Percentiles rank a stretch among this genome's conserved stretches.
Evolutionary conservation across 768 basidiomycete species (phyloP).

Genomic region (Lactifluus piperatus): DNA sequence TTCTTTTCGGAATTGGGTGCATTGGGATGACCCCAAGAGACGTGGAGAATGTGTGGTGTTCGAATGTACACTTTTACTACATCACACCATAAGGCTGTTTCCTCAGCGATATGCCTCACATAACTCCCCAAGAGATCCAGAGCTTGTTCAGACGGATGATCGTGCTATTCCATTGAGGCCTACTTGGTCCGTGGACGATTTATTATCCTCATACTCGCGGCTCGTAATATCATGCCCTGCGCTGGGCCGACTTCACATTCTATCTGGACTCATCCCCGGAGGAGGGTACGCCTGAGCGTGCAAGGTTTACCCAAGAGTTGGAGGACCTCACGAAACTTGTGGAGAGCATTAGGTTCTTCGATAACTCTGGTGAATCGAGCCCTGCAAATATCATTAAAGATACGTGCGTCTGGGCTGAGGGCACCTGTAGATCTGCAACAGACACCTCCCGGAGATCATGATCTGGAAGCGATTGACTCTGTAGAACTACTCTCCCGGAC

Average conservation of each 20-base stretch:
- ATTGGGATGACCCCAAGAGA: neutral
- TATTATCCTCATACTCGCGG: conserved; percentile 69
- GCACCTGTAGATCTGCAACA: conserved; percentile 26
- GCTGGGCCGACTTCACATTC: conserved; percentile 55
- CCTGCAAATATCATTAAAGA: conserved; percentile 26
- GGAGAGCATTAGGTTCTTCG: conserved; percentile 68
- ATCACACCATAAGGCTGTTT: neutral
- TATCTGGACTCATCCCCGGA: conserved; percentile 67
- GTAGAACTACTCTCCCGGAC: conserved; percentile 44
- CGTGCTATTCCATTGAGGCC: conserved; percentile 57
- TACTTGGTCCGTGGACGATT: conserved; percentile 73
- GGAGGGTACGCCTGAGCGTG: conserved; percentile 46
- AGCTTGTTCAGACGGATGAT: conserved; percentile 36
- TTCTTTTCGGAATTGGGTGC: too few species aligned
- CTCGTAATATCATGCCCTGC: conserved; percentile 51
- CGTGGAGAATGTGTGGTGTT: too few species aligned
- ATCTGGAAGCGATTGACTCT: conserved; percentile 29
- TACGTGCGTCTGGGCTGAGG: conserved; percentile 36
- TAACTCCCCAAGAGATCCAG: neutral
- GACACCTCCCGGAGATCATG: neutral
- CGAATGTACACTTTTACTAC: neutral
- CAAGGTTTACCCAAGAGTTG: conserved; percentile 45
- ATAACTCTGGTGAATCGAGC: conserved; percentile 23
- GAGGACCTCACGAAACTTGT: conserved; percentile 69
- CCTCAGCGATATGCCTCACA: neutral